Evolutionary conservation across 345 rosid species (phyloP), one percentile per base, ranked within the genome.

Genomic region (Sonneratia caseolaris): DNA sequence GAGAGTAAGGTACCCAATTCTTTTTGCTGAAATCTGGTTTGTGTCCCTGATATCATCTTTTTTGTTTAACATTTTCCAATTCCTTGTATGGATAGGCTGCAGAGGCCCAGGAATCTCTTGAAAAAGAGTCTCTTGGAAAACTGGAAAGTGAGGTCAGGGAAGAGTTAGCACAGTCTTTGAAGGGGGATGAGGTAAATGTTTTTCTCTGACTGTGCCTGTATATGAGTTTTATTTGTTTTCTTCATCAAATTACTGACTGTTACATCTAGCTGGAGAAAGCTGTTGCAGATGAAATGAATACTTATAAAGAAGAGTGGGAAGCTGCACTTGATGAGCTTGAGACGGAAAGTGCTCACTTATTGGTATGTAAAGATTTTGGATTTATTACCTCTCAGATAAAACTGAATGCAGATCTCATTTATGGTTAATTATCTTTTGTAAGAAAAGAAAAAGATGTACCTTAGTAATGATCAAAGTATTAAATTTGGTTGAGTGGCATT

Each of bases 41-140:
- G 59, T 53, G 36, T 19, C 53, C 69, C 56, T 19, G 22, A 22
- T 49, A 35, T 37, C 66, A 45, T 76, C 35, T 32, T 66, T 16
- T 24, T 4, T 18, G 6, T 14, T 49, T 42, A 59, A 7, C 84
- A 71, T 81, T 72, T 55, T 68, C 62, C 69, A 68, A 74, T 66
- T 65, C 67, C 38, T 9, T 72, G 70, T 74, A 83, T 87, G 70
- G 77, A 80, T 84, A 96, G 98, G 96, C 97, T 79, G 95, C 98
- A 75, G 97, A 92, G 84, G 99, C 97, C 78, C 98, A 96, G 82
- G 98, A 92, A 86, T 86, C 98, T 70, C 95, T 96, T 67, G 99
- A 96, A 80, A 81, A 85, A 77, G 99, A 96, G 80, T 91, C 98
- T 64, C 91, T 92, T 73, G 78, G 86, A 69, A 88, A 72, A 79